phyloP scores from a whole-genome alignment of 257 asterid genomes.

The Solanum corneliomulleri region DNA sequence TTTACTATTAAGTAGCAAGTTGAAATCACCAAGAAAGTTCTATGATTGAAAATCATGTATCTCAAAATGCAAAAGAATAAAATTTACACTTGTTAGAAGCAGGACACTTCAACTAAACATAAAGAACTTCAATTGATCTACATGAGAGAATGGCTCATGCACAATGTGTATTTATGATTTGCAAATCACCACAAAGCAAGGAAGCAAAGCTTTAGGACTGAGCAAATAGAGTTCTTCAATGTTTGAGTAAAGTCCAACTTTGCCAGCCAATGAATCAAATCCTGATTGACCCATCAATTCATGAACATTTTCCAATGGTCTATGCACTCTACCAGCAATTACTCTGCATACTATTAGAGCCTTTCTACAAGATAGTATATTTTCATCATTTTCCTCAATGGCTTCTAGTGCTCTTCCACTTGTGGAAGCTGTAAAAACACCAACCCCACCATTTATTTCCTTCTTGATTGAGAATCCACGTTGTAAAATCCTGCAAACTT shows the following conservation, averaged over 20 bases:
- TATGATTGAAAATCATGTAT: neutral
- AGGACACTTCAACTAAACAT: neutral
- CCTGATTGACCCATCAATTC: conserved; percentile 68
- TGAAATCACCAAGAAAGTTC: neutral
- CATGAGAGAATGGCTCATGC: neutral
- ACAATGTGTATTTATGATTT: conserved; percentile 11
- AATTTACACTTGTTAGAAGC: neutral
- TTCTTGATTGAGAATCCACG: conserved; percentile 47
- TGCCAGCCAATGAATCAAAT: conserved; percentile 88
- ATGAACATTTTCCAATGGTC: conserved; percentile 60
- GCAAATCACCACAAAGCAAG: conserved; percentile 85
- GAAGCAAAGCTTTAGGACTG: conserved; percentile 74
- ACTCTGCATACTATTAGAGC: conserved; percentile 86
- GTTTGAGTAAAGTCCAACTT: conserved; percentile 56
- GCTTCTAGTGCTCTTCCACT: conserved; percentile 71
- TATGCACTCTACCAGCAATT: conserved; percentile 88
- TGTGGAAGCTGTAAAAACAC: conserved; percentile 81
- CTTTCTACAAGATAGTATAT: conserved; percentile 14
- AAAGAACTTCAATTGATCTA: neutral
- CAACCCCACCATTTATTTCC: conserved; percentile 37
- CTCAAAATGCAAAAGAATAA: neutral
- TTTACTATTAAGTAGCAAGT: neutral
- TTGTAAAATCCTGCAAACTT: conserved; percentile 56
- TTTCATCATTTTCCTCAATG: conserved; percentile 14
- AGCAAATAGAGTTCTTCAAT: conserved; percentile 86